Evolutionary conservation across 768 basidiomycete genomes (phyloP).

Genomic region (Leccinum boreale): DNA sequence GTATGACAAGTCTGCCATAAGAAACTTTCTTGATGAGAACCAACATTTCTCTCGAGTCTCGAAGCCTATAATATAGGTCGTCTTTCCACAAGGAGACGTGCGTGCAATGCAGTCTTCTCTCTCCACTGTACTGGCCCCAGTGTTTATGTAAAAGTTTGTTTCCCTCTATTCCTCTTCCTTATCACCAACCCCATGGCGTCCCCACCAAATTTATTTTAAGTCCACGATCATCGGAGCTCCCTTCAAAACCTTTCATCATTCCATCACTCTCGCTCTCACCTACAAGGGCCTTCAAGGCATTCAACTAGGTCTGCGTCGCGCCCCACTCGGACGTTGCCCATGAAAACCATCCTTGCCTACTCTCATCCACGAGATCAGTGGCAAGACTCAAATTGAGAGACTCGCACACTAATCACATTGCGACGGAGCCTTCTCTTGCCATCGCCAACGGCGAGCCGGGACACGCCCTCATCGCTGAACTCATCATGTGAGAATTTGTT

Average conservation of each 20-base stretch:
- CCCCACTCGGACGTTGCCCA: slow-evolving; percentile 30
- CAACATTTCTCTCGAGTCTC: too few relatives aligned
- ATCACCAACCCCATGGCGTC: slow-evolving; percentile 13
- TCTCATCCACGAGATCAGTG: slow-evolving; percentile 18
- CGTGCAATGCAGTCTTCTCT: too few relatives aligned
- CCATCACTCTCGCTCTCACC: slow-evolving; percentile 26
- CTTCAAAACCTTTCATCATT: slow-evolving; percentile 31
- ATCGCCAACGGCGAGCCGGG: slow-evolving; percentile 1
- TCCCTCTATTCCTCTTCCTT: neutral
- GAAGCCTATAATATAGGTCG: too few relatives aligned
- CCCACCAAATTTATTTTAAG: slow-evolving; percentile 6
- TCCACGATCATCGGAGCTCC: slow-evolving; percentile 28
- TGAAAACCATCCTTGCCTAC: slow-evolving; percentile 3
- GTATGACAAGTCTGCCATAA: too few relatives aligned
- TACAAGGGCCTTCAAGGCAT: slow-evolving; percentile 24
- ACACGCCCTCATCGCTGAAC: too few relatives aligned
- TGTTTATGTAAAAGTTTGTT: neutral
- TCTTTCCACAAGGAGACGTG: too few relatives aligned
- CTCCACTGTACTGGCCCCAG: neutral
- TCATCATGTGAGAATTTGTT: too few relatives aligned
- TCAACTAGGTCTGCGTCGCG: slow-evolving; percentile 22
- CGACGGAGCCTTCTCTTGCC: slow-evolving; percentile 23
- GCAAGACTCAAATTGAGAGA: slow-evolving; percentile 29
- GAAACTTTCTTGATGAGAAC: too few relatives aligned
- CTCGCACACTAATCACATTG: slow-evolving; percentile 13